phyloP scores from a whole-genome alignment of 176 grass and related monocot species.

The Juncus effusus region DNA sequence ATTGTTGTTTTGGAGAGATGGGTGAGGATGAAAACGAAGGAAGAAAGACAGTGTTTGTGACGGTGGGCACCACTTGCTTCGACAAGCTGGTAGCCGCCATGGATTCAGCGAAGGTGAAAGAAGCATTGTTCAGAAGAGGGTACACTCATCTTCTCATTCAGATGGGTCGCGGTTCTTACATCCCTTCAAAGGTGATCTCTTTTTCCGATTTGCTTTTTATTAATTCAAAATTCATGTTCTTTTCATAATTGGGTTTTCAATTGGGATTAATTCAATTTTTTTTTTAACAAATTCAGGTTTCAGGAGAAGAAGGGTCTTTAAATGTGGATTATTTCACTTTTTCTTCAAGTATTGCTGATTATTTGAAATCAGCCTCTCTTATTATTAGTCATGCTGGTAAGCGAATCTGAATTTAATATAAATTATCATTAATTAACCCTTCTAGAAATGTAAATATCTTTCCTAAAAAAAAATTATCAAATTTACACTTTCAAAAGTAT shows the following conservation, averaged over 20 bases:
- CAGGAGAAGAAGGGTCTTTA: constrained; percentile 36
- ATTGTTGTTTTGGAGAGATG: too few species aligned
- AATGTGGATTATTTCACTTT: constrained; percentile 81
- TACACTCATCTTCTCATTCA: constrained; percentile 64
- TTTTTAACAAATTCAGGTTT: constrained; percentile 37
- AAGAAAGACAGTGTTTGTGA: constrained; percentile 57
- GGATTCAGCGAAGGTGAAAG: constrained; percentile 50
- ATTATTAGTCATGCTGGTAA: constrained; percentile 91
- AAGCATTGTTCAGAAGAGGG: constrained; percentile 49
- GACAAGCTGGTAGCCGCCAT: constrained; percentile 59
- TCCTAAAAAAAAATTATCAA: too few species aligned
- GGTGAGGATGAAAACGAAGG: constrained; percentile 25
- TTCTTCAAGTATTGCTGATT: constrained; percentile 69
- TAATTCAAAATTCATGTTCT: too few species aligned
- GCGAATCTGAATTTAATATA: background rate
- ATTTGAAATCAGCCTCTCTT: constrained; percentile 59
- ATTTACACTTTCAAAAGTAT: too few species aligned
- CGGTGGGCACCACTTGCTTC: constrained; percentile 77
- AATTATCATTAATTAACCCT: too few species aligned
- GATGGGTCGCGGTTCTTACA: constrained; percentile 53
- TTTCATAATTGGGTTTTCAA: too few species aligned
- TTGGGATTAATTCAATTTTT: too few species aligned
- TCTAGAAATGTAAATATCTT: too few species aligned
- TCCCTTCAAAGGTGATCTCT: constrained; percentile 43
- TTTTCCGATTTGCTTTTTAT: too few species aligned